A percentile compares a stretch with the other conserved stretches of the same genome.
Conservation (phyloP, 192 early-diverging fungal genomes). For the Coemansia sp. region DNA sequence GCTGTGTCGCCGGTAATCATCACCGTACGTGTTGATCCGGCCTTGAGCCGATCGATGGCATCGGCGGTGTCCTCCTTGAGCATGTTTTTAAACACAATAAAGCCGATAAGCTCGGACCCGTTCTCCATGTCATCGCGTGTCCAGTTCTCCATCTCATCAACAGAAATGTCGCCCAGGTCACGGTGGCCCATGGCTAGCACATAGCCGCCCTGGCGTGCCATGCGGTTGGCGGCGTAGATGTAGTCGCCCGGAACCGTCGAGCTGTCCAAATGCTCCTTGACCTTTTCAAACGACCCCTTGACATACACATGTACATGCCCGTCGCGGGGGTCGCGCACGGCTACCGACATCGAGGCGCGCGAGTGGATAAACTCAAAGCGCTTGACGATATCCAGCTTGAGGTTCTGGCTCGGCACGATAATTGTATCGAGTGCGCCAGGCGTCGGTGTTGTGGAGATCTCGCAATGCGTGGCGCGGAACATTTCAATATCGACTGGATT, state of each 20-base stretch:
- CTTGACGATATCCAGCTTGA: constrained; percentile 51
- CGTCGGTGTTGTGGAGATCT: background rate
- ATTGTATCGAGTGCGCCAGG: constrained; percentile 55
- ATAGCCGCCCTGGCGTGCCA: constrained; percentile 73
- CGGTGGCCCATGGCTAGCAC: constrained; percentile 71
- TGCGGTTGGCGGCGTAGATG: constrained; percentile 53
- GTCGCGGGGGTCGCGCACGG: constrained; percentile 57
- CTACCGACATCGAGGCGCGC: constrained; percentile 70
- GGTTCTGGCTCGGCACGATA: constrained; percentile 20
- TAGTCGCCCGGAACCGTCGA: constrained; percentile 57
- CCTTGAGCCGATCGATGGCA: constrained; percentile 64
- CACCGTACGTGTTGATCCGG: constrained; percentile 65
- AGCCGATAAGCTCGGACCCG: constrained; percentile 55
- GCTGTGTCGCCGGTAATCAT: constrained; percentile 86
- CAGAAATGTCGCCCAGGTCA: constrained; percentile 55
- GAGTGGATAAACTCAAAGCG: constrained; percentile 78
- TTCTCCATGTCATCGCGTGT: constrained; percentile 63
- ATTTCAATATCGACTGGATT: constrained; percentile 78
- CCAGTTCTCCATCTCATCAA: constrained; percentile 50
- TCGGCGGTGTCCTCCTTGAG: constrained; percentile 68
- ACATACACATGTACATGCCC: constrained; percentile 62
- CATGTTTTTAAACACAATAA: constrained; percentile 75
- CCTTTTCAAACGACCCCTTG: constrained; percentile 78
- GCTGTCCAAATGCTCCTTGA: constrained; percentile 53
- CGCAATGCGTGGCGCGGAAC: constrained; percentile 63